These are phyloP conservation scores for Usnea hakonensis DNA, from an alignment of 495 filamentous ascomycete genomes.

Conservation along the genomic window DNA sequence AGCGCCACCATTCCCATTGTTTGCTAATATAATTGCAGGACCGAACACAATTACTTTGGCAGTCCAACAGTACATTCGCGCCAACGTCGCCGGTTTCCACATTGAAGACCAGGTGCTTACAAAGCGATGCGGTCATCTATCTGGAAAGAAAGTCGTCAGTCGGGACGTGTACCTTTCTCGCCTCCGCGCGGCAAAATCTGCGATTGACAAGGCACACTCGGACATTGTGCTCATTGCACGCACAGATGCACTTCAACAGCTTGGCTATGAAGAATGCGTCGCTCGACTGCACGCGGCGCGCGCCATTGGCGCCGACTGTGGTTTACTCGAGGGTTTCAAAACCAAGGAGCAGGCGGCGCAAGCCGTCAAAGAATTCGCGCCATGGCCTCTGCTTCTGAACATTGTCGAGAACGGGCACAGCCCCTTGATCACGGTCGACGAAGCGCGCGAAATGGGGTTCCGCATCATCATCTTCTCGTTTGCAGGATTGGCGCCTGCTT, in stretches of 20 bases:
- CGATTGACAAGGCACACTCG: conserved; percentile 39
- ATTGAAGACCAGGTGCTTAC: conserved; percentile 63
- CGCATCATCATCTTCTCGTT: conserved; percentile 56
- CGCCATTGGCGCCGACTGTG: conserved; percentile 53
- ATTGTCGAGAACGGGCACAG: conserved; percentile 55
- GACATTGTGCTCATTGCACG: conserved; percentile 64
- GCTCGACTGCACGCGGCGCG: conserved; percentile 47
- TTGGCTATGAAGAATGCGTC: conserved; percentile 56
- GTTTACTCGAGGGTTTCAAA: conserved; percentile 57
- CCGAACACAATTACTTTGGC: conserved; percentile 54
- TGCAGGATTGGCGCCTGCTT: conserved; percentile 44
- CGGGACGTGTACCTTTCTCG: conserved; percentile 46
- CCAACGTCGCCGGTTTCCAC: conserved; percentile 63
- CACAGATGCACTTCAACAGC: conserved; percentile 56
- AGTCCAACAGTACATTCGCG: conserved; percentile 53
- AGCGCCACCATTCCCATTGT: background rate
- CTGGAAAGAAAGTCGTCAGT: conserved; percentile 53
- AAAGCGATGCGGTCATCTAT: conserved; percentile 59
- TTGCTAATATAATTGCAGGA: conserved; percentile 30
- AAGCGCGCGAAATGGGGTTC: conserved; percentile 55
- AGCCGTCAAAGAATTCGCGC: conserved; percentile 47
- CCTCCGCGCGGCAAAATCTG: conserved; percentile 46
- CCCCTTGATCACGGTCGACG: conserved; percentile 47
- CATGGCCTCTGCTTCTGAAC: conserved; percentile 55
- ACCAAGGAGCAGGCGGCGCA: conserved; percentile 45